Percentiles rank a stretch among this genome's conserved stretches.
Conservation (phyloP, 768 basidiomycete species). For the Auricularia cornea region DNA sequence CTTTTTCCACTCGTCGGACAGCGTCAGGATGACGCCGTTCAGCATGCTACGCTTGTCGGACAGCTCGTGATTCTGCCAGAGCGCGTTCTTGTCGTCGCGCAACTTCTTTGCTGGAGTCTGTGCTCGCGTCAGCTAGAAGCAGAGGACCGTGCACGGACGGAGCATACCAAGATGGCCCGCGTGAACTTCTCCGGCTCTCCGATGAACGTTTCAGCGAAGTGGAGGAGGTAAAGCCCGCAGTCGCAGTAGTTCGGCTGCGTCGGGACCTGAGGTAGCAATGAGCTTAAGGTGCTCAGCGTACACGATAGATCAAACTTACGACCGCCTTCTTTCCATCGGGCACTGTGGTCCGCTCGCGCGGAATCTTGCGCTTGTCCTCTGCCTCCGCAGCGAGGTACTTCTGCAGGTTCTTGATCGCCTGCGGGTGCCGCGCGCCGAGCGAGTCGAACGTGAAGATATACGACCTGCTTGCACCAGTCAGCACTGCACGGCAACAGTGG, state of each 20-base stretch:
- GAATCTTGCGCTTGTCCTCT: conserved; percentile 48
- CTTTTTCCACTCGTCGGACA: conserved; percentile 35
- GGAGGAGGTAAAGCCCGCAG: conserved; percentile 87
- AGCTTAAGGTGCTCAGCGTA: not conserved
- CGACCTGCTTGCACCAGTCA: conserved; percentile 37
- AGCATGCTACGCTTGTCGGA: conserved; percentile 9
- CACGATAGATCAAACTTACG: conserved; percentile 29
- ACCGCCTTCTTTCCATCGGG: conserved; percentile 42
- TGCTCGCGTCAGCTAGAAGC: not conserved
- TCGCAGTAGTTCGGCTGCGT: conserved; percentile 84
- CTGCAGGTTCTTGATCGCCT: conserved; percentile 51
- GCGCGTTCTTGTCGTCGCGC: conserved; percentile 1
- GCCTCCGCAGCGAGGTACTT: conserved; percentile 74
- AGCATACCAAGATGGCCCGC: conserved; percentile 35
- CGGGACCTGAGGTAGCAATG: conserved; percentile 53
- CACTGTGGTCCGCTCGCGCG: conserved; percentile 24
- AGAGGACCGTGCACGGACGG: not conserved
- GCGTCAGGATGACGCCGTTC: conserved; percentile 28
- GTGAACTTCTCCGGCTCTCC: conserved; percentile 45
- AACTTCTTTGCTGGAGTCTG: conserved; percentile 5
- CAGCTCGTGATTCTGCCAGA: conserved; percentile 12
- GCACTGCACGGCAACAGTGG: not conserved
- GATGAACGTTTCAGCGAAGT: conserved; percentile 77
- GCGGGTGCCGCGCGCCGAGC: conserved; percentile 61
- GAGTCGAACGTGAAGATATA: conserved; percentile 89